These are phyloP conservation scores for Pilaira anomala DNA, from an alignment of 192 early-diverging fungal species.

Conservation along the genomic window DNA sequence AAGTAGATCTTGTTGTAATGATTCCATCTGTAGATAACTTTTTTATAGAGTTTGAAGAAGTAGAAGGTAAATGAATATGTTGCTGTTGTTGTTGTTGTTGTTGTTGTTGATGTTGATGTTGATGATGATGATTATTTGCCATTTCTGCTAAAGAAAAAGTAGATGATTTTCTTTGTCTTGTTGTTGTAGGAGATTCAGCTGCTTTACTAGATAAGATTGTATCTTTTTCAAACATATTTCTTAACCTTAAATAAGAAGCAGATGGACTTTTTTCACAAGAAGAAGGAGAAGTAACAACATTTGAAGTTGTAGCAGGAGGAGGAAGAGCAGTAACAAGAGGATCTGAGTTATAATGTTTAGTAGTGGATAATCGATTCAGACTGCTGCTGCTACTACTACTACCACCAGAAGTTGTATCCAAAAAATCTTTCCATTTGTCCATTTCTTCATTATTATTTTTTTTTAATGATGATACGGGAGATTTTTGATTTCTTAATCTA, in stretches of 20 bases:
- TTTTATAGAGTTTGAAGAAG: not conserved
- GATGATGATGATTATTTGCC: not conserved
- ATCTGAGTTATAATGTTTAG: not conserved
- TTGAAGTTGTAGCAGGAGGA: not conserved
- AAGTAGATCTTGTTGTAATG: not conserved
- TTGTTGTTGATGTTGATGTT: not conserved
- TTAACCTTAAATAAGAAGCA: slow-evolving; percentile 6
- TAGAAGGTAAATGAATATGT: not conserved
- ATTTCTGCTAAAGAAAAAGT: slow-evolving; percentile 5
- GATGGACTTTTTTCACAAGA: slow-evolving; percentile 1
- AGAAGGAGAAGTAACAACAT: not conserved
- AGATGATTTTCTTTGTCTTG: slow-evolving; percentile 8
- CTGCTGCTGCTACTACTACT: not conserved
- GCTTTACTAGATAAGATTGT: not conserved
- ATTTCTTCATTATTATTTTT: not conserved
- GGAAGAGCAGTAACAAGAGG: not conserved
- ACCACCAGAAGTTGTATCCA: not conserved
- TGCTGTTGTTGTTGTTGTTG: too few relatives aligned
- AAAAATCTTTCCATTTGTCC: not conserved
- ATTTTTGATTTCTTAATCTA: slow-evolving; percentile 8
- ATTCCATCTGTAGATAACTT: not conserved
- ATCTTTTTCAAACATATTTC: slow-evolving; percentile 10
- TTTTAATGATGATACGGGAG: not conserved
- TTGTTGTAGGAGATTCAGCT: not conserved
- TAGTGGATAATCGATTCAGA: not conserved